phyloP scores from a whole-genome alignment of 2,329 filamentous ascomycete genomes.

The Penicillium sp. region DNA sequence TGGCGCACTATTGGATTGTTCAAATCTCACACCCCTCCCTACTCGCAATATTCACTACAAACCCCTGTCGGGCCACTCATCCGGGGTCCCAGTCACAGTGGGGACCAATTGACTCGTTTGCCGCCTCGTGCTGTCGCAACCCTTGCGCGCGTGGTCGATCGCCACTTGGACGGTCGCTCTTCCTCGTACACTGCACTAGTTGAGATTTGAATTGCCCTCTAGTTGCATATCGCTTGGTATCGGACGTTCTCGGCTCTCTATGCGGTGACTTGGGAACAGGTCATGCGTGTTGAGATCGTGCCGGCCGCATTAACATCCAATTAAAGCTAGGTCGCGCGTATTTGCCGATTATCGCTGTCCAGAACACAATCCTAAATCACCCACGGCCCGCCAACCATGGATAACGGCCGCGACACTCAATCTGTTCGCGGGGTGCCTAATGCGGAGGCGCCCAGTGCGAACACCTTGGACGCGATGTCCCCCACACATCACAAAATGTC shows the following conservation, averaged over 20 bases:
- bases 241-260: constrained; percentile 21
- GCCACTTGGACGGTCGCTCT: constrained; percentile 24
- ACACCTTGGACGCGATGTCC: constrained; percentile 16
- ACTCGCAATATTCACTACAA: background rate
- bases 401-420: constrained; percentile 12
- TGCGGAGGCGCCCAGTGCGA: constrained; percentile 21
- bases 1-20: constrained; percentile 3
- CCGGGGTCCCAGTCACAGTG: background rate
- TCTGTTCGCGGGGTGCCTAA: constrained; percentile 19
- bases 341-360: constrained; percentile 3
- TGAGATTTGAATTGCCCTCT: constrained; percentile 16
- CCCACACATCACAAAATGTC: constrained; percentile 10
- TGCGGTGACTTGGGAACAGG: constrained; percentile 22
- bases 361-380: background rate
- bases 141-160: constrained; percentile 26
- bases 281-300: constrained; percentile 21
- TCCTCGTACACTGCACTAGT: constrained; percentile 12
- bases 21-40: background rate
- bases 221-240: constrained; percentile 17
- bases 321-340: constrained; percentile 18
- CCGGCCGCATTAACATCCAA: constrained; percentile 18
- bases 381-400: constrained; percentile 13
- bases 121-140: constrained; percentile 24
- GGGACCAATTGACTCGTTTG: constrained; percentile 17
- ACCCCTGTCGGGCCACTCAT: background rate